Base-by-base conservation (phyloP, 768 basidiomycete genomes). In the Ramaria sp. region DNA sequence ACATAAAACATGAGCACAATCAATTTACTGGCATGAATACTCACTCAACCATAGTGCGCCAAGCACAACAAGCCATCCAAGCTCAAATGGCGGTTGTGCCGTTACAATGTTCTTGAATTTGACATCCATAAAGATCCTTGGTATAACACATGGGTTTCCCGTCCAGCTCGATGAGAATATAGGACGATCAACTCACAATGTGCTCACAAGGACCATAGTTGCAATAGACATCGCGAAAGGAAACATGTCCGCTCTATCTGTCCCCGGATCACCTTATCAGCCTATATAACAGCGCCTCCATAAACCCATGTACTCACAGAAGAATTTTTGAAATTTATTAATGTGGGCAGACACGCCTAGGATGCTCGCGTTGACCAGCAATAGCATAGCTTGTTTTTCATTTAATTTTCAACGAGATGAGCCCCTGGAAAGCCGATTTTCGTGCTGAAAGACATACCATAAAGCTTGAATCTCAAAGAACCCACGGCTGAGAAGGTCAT, bases 211-310 rank as follows among this genome's bases (percentile, higher is more conserved):
- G 32, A 73, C 63, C 28, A 78, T 61, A 1, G 78, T 78, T 48
- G 70, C 62, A 60, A 79, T 75, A 28, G 79, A 79, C 36, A 82
- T 71, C n/a, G 68, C 73, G 52, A 81, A 67, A n/a, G 81, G 81
- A 62, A 80, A 79, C 22, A 78, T 63, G 65, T 81, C 79, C 5
- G 81, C 81, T 44, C 76, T 66, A 62, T 74, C 79, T 81, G n/a
- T 20, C 13, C 18, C 5, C 18, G 39, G 22, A 48, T 16, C 16
- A 27, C 9, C 48, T 59, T 25, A 60, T 56, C 55, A 48, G 52
- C n/a, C n/a, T n/a, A n/a, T n/a, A n/a, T n/a, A 41, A 18, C 32
- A 32, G 28, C 27, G 16, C 41, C 27, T 34, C 34, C 22, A 3
- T 15, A 42, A 25, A 32, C 15, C 1, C 34, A 20, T 37, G 24